Base-by-base conservation (phyloP, 768 basidiomycete genomes). In the Aureoboletus auriporus region DNA sequence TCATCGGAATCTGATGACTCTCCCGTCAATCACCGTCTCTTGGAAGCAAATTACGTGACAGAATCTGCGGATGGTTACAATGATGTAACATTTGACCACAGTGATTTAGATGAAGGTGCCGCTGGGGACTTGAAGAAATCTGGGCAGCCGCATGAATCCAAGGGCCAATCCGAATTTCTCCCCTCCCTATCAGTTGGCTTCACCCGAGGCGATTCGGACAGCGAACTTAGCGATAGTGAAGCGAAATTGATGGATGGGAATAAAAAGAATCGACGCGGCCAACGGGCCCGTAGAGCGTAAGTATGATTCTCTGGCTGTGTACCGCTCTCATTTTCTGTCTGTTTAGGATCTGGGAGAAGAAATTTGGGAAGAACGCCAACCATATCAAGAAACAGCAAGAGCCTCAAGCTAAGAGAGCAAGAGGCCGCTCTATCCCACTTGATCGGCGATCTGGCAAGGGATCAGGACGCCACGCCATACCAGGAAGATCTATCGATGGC, bases 291-390 rank as follows among this genome's bases (percentile, higher is more conserved):
- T 51, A 76, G 86, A 71, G 89, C 89, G 96, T 96, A 66, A 78
- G 94, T 85, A 12, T 3, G 39, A 43, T 6, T 50, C 4, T 33
- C 8, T 26, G 7, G 26, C n/a, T 14, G 42, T 33, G 33, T 20
- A 11, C 11, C 17, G 31, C 42, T 38, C 35, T 46, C 43, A 50
- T 50, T 58, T 46, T 28, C 7, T 29, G 20, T 2, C 29, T 27
- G 9, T 36, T 27, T 59, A 97, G 94, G 2, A 96, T 98, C 56
- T 97, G 95, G 94, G 95, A 97, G 70, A 94, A 93, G 71, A 97
- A 93, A 67, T 98, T 82, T 58, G 95, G 95, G 41, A 79, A 75
- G 51, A 81, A 84, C 52, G 94, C 95, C 20, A 96, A 95, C 64
- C 95, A 98, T 66, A 78, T 94, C 69, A 86, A 87, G 68, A 86